A percentile compares a stretch with the other conserved stretches of the same genome.
phyloP scores from a whole-genome alignment of 2,329 filamentous ascomycete species.

The Eutypa lata region DNA sequence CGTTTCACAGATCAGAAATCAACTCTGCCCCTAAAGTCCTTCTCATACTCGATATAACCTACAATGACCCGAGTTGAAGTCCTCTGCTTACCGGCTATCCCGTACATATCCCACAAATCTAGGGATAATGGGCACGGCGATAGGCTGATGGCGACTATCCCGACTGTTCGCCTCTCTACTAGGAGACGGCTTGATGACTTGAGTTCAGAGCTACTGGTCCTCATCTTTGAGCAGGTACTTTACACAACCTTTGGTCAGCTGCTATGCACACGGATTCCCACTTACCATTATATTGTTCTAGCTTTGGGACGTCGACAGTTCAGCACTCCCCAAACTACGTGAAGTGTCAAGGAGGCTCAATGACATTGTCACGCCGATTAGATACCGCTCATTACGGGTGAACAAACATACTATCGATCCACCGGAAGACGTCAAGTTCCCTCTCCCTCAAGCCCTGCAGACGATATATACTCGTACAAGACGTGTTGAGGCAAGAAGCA shows the following conservation, averaged over 20 bases:
- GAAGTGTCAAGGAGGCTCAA: constrained; percentile 37
- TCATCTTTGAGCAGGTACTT: constrained; percentile 40
- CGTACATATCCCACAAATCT: constrained; percentile 9
- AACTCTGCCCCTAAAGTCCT: neutral
- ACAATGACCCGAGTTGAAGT: constrained; percentile 5
- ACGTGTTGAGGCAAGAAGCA: constrained; percentile 37
- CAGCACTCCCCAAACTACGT: constrained; percentile 33
- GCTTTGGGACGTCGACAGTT: constrained; percentile 36
- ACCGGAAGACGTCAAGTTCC: constrained; percentile 30
- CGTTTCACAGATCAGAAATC: neutral
- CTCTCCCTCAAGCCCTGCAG: constrained; percentile 29
- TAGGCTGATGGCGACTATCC: constrained; percentile 13
- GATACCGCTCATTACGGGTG: constrained; percentile 36
- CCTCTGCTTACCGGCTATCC: constrained; percentile 4
- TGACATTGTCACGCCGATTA: constrained; percentile 39
- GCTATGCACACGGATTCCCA: neutral
- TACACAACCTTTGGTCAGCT: neutral
- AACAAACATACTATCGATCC: constrained; percentile 35
- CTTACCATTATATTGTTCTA: constrained; percentile 19
- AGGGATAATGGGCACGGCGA: constrained; percentile 2
- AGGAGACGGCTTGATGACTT: constrained; percentile 30
- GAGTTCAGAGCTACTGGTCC: constrained; percentile 40
- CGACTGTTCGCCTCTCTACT: constrained; percentile 3
- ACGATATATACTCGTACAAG: constrained; percentile 37
- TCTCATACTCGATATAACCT: neutral